phyloP scores from a whole-genome alignment of 2,329 filamentous ascomycete species.

The Fusarium agapanthi region DNA sequence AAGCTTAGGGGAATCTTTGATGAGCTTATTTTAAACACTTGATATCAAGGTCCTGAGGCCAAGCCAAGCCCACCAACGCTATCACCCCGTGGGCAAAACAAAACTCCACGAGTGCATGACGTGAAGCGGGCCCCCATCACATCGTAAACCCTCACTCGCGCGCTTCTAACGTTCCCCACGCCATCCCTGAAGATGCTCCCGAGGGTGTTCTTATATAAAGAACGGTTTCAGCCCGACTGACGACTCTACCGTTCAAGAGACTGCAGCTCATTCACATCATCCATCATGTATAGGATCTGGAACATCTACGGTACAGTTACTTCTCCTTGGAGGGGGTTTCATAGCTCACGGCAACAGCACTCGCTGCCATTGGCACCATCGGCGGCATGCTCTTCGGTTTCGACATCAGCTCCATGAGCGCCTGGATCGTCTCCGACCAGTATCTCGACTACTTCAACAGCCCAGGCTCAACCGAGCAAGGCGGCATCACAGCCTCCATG shows the following conservation, averaged over 20 bases:
- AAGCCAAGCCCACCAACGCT: not conserved
- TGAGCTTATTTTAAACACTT: too few relatives aligned
- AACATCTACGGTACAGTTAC: constrained; percentile 48
- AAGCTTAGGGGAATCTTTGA: rapidly evolving
- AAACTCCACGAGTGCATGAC: constrained; percentile 31
- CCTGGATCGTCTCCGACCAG: constrained; percentile 61
- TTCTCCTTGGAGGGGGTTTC: rapidly evolving
- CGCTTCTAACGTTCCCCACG: constrained; percentile 41
- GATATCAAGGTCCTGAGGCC: not conserved
- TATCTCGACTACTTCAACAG: constrained; percentile 63
- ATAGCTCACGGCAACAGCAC: constrained; percentile 38
- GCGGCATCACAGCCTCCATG: constrained; percentile 60
- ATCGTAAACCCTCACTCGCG: constrained; percentile 33
- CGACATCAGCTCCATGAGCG: constrained; percentile 67
- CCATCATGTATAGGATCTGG: constrained; percentile 48
- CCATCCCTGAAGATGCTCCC: not conserved
- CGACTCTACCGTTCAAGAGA: not conserved
- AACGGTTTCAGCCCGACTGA: not conserved
- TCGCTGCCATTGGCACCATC: constrained; percentile 52
- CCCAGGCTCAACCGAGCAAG: constrained; percentile 55
- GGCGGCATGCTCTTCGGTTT: constrained; percentile 61
- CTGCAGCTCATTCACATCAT: not conserved
- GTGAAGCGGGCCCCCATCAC: constrained; percentile 32
- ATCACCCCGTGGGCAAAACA: constrained; percentile 22
- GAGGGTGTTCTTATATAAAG: constrained; percentile 31